Base-by-base conservation (phyloP, 441 rosid species). In the Theobroma grandiflorum region DNA sequence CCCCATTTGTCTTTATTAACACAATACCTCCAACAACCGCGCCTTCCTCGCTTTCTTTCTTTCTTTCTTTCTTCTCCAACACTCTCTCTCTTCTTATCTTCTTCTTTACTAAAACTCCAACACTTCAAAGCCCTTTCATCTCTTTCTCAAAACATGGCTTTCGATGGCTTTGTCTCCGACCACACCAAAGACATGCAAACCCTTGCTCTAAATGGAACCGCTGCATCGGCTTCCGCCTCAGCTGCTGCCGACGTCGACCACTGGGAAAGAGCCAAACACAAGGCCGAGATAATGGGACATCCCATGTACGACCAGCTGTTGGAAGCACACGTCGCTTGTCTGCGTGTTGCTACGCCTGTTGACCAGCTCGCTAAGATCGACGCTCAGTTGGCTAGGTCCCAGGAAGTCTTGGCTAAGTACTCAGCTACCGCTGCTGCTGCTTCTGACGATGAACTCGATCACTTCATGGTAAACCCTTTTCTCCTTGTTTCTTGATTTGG, bases 351-450 rank as follows among this genome's bases (percentile, higher is more conserved):
- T 10, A 84, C 89, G 16, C 87, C 89, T 14, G 87, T 84, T 65
- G 89, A 86, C 69, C 87, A 86, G 83, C 63, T 84, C 43, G 84
- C 87, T 4, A 83, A 82, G 85, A 86, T 86, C 71, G 89, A 86
- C 62, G 82, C 87, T 7, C 87, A 86, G 84, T 55, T 86, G 59
- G 74, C 80, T 69, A 82, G 67, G 78, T 82, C 86, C 35, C 86
- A 80, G 69, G 67, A 81, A 4, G 66, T 82, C 58, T 70, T 86
- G 61, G 79, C 87, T 22, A 84, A 86, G 81, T 86, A 86, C 80
- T 81, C 84, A 2, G 57, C 78, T 2, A 45, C 77, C 22, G 67
- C 31, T 4, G 83, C 26, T 1, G 47, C 40, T 49, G 79, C 76
- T n/a, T 76, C 58, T 42, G 85, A 58, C 38, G 79, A 82, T 73